Percentiles rank a stretch among this genome's conserved stretches.
These are phyloP conservation scores for Xylaria castorea DNA, from an alignment of 495 filamentous ascomycete genomes.

Conservation along the genomic window DNA sequence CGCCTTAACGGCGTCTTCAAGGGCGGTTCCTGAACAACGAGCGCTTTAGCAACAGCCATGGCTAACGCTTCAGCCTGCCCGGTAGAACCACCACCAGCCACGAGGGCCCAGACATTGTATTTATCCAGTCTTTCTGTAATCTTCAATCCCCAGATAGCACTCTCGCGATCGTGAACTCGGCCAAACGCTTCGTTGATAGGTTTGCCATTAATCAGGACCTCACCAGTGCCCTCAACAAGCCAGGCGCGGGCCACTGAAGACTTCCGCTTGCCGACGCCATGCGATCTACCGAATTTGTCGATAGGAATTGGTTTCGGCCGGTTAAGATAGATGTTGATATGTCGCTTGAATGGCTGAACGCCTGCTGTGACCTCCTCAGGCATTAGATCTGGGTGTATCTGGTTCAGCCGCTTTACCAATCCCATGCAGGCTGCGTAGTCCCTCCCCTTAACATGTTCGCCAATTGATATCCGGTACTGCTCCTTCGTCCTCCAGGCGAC, in stretches of 20 bases:
- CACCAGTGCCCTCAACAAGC: constrained; percentile 89
- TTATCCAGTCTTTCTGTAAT: constrained; percentile 85
- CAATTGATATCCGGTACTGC: constrained; percentile 75
- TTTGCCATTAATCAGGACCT: constrained; percentile 89
- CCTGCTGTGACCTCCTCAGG: constrained; percentile 69
- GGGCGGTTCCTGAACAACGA: constrained; percentile 87
- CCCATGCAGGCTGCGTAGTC: constrained; percentile 78
- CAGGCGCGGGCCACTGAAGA: constrained; percentile 80
- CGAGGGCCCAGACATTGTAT: constrained; percentile 93
- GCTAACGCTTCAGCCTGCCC: constrained; percentile 96
- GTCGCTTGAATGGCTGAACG: constrained; percentile 73
- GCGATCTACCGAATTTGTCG: constrained; percentile 76
- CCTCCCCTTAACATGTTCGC: constrained; percentile 77
- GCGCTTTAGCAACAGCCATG: constrained; percentile 85
- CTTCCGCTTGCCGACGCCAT: constrained; percentile 85
- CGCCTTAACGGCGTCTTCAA: constrained; percentile 86
- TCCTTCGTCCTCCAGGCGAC: constrained; percentile 84
- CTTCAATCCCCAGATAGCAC: constrained; percentile 87
- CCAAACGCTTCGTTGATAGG: constrained; percentile 78
- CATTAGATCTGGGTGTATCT: constrained; percentile 80
- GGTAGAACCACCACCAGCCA: constrained; percentile 85
- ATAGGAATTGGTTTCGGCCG: constrained; percentile 62
- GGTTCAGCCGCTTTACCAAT: constrained; percentile 80
- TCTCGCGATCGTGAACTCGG: constrained; percentile 92
- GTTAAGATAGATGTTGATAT: constrained; percentile 72